Base-by-base conservation (phyloP, 768 basidiomycete genomes). In the Amanita fuliginea region DNA sequence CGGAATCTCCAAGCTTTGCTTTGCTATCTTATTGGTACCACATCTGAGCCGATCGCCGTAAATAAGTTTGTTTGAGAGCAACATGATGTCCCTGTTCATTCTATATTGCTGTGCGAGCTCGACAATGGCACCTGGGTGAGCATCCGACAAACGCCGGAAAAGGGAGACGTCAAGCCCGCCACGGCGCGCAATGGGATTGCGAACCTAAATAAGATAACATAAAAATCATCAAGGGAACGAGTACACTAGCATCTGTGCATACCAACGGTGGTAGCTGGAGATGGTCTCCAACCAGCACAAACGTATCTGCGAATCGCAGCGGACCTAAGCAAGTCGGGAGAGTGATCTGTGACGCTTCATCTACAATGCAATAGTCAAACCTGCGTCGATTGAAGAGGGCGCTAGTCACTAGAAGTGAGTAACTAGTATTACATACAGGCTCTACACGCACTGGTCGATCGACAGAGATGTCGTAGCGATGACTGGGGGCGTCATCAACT, bases 331-430 rank as follows among this genome's bases (percentile, higher is more conserved):
- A 97, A 0, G 93, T 95, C 0, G 96, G 96, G 1, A 98, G 65
- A 0, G 96, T 98, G 54, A 97, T 93, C 61, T 98, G 95, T 0
- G 96, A 97, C 0, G 96, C 96, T 62, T 99, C 96, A 54, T 98
- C 96, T 14, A 99, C 85, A 49, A 99, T 96, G 66, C 95, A 98
- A 58, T 90, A 93, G 61, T 99, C 93, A 59, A 98, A 99, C 18
- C 67, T 80, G 6, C 95, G 76, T 8, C 86, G 78, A 42, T 76
- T 74, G 64, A 99, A 98, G 6, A 99, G 59, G 0, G 92, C 80
- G 59, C 94, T 92, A 16, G 46, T 54, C 34, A 32, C 28, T 33
- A 54, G 2, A 32, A 49, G 1, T 32, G 11, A 36, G 21, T 56
- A 51, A 81, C 77, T 14, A 7, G 19, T 34, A 39, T 13, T 34